Percentiles rank a stretch among this genome's conserved stretches.
Evolutionary conservation across 2,329 filamentous ascomycete genomes (phyloP).

Genomic region (Dactylellina parvicollis): DNA sequence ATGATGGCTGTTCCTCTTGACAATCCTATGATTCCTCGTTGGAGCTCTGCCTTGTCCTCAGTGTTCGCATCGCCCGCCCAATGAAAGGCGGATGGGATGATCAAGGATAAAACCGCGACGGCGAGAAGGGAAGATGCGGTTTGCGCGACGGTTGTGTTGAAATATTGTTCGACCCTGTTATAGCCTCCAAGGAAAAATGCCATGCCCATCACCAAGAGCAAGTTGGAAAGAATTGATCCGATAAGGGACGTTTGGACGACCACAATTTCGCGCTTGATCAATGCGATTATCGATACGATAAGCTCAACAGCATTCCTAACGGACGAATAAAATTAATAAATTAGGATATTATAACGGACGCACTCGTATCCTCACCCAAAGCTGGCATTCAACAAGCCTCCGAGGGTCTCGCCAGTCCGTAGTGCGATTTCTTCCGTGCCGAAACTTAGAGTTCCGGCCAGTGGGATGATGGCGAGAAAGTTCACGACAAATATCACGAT

Average conservation of each 20-base stretch:
- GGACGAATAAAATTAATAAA: no score
- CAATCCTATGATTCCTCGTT: slow-evolving; percentile 69
- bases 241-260: slow-evolving; percentile 95
- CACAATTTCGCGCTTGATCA: slow-evolving; percentile 76
- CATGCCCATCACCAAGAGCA: slow-evolving; percentile 82
- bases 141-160: slow-evolving; percentile 91
- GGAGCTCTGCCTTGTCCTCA: slow-evolving; percentile 53
- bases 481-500: slow-evolving; percentile 83
- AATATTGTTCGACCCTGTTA: slow-evolving; percentile 70
- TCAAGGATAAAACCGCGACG: slow-evolving; percentile 80
- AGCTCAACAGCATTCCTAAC: slow-evolving; percentile 82
- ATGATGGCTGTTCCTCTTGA: slow-evolving; percentile 82
- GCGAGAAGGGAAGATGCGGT: slow-evolving; percentile 84
- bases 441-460: slow-evolving; percentile 85
- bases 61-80: slow-evolving; percentile 64
- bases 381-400: slow-evolving; percentile 86
- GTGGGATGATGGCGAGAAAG: slow-evolving; percentile 90
- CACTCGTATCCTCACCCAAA: slow-evolving; percentile 84
- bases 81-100: slow-evolving; percentile 89
- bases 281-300: slow-evolving; percentile 84
- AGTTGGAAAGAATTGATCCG: slow-evolving; percentile 88
- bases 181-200: slow-evolving; percentile 56
- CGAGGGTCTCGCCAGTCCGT: slow-evolving; percentile 82
- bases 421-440: slow-evolving; percentile 90
- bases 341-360: no score